phyloP scores from a whole-genome alignment of 2,329 filamentous ascomycete species.

The Fusarium albidum region DNA sequence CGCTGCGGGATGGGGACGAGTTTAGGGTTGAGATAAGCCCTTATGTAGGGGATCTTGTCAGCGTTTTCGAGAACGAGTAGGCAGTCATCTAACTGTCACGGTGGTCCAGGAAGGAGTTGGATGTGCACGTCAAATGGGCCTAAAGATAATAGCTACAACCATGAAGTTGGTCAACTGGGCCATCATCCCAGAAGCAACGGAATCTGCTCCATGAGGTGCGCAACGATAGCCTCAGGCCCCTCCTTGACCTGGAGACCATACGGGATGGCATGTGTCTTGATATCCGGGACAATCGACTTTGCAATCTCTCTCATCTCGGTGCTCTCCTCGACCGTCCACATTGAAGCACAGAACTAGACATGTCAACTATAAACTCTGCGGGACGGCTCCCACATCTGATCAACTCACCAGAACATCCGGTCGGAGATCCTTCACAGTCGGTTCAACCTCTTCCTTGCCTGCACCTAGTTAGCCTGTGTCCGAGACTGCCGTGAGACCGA shows the following conservation, averaged over 20 bases:
- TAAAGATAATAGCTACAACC: too few relatives aligned
- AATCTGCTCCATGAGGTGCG: conserved; percentile 55
- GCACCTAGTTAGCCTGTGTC: conserved; percentile 55
- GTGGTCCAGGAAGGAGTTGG: too few relatives aligned
- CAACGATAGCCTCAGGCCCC: conserved; percentile 63
- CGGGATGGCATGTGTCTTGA: conserved; percentile 61
- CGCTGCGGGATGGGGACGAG: conserved; percentile 50
- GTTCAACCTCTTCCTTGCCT: conserved; percentile 64
- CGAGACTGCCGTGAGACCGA: too few relatives aligned
- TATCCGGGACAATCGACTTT: conserved; percentile 50
- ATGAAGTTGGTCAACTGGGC: too few relatives aligned
- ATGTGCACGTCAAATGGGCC: too few relatives aligned
- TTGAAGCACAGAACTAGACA: conserved; percentile 67
- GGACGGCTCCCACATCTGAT: neutral
- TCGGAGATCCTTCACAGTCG: conserved; percentile 52
- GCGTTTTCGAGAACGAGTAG: conserved; percentile 31
- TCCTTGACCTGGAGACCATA: conserved; percentile 60
- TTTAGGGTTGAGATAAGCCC: conserved; percentile 53
- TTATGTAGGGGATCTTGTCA: conserved; percentile 54
- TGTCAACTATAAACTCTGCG: neutral
- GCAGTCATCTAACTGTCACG: too few relatives aligned
- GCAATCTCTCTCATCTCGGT: conserved; percentile 54
- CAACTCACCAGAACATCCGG: conserved; percentile 40
- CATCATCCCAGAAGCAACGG: conserved; percentile 40
- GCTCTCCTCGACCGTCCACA: conserved; percentile 57